A percentile compares a stretch with the other conserved stretches of the same genome.
Evolutionary conservation across 2,329 filamentous ascomycete species (phyloP).

Genomic region (Emergomyces africanus): DNA sequence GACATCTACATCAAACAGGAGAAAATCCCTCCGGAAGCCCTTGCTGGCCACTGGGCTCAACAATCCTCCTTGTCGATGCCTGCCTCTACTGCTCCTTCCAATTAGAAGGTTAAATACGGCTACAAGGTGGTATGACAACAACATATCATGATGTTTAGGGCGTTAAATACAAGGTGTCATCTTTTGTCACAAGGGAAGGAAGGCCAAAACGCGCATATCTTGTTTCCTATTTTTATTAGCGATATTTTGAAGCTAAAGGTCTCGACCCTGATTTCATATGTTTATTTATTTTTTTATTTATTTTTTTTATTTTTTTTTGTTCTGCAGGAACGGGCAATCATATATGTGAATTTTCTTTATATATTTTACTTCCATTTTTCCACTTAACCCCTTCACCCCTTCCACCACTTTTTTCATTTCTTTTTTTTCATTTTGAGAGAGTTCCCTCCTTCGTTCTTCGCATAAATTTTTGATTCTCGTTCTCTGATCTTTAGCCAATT

Average conservation of each 20-base stretch:
- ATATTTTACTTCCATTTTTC: neutral
- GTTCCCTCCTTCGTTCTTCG: neutral
- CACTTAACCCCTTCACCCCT: no score
- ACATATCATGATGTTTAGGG: neutral
- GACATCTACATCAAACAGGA: constrained; percentile 86
- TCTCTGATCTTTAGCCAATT: neutral
- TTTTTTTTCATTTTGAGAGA: neutral
- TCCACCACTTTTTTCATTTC: neutral
- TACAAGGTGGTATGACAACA: neutral
- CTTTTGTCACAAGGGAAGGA: neutral
- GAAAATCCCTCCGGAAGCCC: constrained; percentile 60
- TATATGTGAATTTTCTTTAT: neutral
- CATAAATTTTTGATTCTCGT: neutral
- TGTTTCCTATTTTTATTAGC: neutral
- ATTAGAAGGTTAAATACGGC: neutral
- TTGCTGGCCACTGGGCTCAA: constrained; percentile 32
- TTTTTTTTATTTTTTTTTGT: constrained; percentile 11
- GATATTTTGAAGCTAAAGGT: neutral
- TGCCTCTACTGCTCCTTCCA: constrained; percentile 7
- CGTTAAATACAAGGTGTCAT: neutral
- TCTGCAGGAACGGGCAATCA: neutral
- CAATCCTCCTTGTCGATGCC: constrained; percentile 12
- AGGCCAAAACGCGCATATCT: neutral
- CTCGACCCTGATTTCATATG: constrained; percentile 11
- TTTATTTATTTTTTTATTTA: constrained; percentile 13